Percentiles rank a stretch among this genome's conserved stretches.
Conservation (phyloP, 768 basidiomycete genomes). For the Termitomyces sp. region DNA sequence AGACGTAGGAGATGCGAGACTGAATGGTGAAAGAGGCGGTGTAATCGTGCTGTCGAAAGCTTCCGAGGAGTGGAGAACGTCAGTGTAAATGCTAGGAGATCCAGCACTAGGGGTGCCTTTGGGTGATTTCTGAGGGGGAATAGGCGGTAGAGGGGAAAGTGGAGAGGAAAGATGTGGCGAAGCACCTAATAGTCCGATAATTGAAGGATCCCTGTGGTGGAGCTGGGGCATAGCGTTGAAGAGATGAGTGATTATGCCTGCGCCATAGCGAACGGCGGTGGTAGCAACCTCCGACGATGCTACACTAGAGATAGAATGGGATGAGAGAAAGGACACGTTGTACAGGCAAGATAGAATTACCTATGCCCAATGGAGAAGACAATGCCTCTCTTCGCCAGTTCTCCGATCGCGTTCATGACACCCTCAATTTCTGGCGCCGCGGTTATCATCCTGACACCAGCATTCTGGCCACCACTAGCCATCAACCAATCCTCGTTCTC, state of each 20-base stretch:
- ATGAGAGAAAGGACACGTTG: slow-evolving; percentile 3
- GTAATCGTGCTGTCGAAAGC: slow-evolving; percentile 59
- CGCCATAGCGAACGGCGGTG: slow-evolving; percentile 66
- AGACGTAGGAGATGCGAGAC: slow-evolving; percentile 14
- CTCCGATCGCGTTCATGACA: slow-evolving; percentile 66
- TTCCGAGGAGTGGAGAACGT: slow-evolving; percentile 39
- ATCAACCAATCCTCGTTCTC: slow-evolving; percentile 69
- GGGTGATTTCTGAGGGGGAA: slow-evolving; percentile 14
- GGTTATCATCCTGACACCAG: slow-evolving; percentile 78
- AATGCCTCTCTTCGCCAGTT: slow-evolving; percentile 62
- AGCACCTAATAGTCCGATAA: slow-evolving; percentile 84
- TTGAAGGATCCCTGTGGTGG: slow-evolving; percentile 88
- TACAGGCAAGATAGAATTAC: slow-evolving; percentile 32
- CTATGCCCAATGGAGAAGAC: slow-evolving; percentile 89
- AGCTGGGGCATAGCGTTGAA: slow-evolving; percentile 93
- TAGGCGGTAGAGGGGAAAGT: slow-evolving; percentile 27
- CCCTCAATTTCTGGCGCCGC: slow-evolving; percentile 86
- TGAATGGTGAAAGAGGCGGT: slow-evolving; percentile 49
- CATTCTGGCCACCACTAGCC: slow-evolving; percentile 39
- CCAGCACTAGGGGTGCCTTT: background rate
- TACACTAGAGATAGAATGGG: slow-evolving; percentile 39
- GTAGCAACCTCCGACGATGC: slow-evolving; percentile 75
- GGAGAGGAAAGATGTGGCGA: slow-evolving; percentile 57
- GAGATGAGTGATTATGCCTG: slow-evolving; percentile 85
- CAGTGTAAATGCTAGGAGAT: slow-evolving; percentile 11